phyloP scores from a whole-genome alignment of 2,329 filamentous ascomycete genomes.

The Keithomyces neogunnii region DNA sequence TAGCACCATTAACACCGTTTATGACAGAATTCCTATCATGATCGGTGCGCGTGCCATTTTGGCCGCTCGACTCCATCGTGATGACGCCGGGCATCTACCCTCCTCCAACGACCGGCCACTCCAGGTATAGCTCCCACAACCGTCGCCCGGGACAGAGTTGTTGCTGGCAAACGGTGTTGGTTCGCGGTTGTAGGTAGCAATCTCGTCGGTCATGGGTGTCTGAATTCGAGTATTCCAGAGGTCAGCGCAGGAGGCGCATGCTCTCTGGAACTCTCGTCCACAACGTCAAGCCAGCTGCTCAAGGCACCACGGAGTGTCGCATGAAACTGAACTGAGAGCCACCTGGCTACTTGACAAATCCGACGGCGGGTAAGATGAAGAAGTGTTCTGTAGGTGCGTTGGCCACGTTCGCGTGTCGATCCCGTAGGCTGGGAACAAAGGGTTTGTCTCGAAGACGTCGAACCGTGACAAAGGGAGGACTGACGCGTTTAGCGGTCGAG shows the following conservation, averaged over 20 bases:
- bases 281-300: background rate
- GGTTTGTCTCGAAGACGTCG: background rate
- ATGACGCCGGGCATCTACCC: constrained; percentile 42
- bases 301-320: background rate
- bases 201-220: background rate
- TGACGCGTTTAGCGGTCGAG: background rate
- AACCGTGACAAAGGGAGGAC: constrained; percentile 1
- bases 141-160: background rate
- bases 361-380: background rate
- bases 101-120: constrained; percentile 6
- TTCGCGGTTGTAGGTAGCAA: background rate
- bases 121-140: background rate
- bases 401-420: background rate
- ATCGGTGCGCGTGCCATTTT: constrained; percentile 45
- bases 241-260: constrained; percentile 7
- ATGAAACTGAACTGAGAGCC: background rate
- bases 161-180: background rate
- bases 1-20: constrained; percentile 36
- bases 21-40: constrained; percentile 41
- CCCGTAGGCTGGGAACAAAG: background rate
- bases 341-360: background rate
- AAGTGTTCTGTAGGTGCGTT: background rate
- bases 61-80: constrained; percentile 47
- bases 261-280: constrained; percentile 1
- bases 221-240: constrained; percentile 1